Evolutionary conservation across 768 basidiomycete genomes (phyloP).

Genomic region (Solioccasus polychromus): DNA sequence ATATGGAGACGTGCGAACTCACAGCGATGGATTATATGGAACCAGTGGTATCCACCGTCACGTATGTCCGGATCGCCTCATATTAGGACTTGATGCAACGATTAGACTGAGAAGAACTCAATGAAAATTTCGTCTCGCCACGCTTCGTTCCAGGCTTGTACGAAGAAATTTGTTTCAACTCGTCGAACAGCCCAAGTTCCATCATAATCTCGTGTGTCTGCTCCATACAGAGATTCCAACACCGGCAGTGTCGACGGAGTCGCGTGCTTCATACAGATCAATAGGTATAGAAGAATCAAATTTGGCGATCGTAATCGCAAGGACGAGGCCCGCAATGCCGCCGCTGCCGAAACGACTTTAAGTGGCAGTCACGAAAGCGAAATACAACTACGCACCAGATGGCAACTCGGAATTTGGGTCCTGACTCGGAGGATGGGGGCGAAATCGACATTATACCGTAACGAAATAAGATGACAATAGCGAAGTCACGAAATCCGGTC

Average conservation of each 20-base stretch:
- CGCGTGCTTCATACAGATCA: constrained; percentile 46
- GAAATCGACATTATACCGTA: no score
- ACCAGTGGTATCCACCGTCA: constrained; percentile 32
- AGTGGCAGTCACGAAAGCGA: not conserved
- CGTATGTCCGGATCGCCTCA: constrained; percentile 26
- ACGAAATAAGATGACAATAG: no score
- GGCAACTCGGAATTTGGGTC: constrained; percentile 9
- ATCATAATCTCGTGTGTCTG: constrained; percentile 46
- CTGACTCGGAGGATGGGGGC: no score
- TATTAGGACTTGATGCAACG: constrained; percentile 14
- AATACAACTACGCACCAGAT: constrained; percentile 8
- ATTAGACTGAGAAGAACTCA: constrained; percentile 14
- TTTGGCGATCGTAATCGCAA: constrained; percentile 38
- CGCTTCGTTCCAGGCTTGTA: constrained; percentile 6
- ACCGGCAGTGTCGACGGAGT: constrained; percentile 38
- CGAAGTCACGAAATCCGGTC: no score
- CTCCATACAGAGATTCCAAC: constrained; percentile 46
- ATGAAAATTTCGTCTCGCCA: constrained; percentile 7
- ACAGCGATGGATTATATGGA: constrained; percentile 22
- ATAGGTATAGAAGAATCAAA: constrained; percentile 33
- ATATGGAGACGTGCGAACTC: not conserved
- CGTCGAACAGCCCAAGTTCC: constrained; percentile 41
- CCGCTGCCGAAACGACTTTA: constrained; percentile 27
- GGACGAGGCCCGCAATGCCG: constrained; percentile 44
- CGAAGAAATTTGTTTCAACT: constrained; percentile 20